Base-by-base conservation (phyloP, 441 rosid species). In the Manihot esculenta region DNA sequence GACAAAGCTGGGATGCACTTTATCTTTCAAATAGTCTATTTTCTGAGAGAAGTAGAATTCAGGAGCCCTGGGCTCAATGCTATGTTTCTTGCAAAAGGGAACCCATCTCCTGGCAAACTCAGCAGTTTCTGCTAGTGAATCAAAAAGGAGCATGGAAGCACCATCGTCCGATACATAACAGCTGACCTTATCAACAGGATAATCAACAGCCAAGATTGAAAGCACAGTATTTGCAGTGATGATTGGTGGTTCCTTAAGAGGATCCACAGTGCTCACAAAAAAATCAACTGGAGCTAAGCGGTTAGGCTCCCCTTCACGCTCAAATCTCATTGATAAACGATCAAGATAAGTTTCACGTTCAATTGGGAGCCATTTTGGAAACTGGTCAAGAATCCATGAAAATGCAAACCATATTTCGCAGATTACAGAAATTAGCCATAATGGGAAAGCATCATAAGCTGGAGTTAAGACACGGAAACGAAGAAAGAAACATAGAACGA, bases 71-170 rank as follows among this genome's bases (percentile, higher is more conserved):
- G 97, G 97, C 79, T 93, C 98, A 7, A 93, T 82, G 0, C 76
- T 86, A 24, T 81, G 87, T 75, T 88, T 91, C 84, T 91, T 93
- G 74, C 98, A 91, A 48, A 91, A 93, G 0, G 97, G 97, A 42
- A 91, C 98, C 98, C 97, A 91, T 68, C 92, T 91, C 72, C 96
- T 87, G 0, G 94, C 94, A 81, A 91, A 93, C 77, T 91, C 98
- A 4, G 94, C 90, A 42, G 97, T 88, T 83, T 93, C 97, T 23
- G 90, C 81, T 15, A 93, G 73, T 26, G 97, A 55, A 73, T 93
- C 97, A 55, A 93, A 93, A n/a, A 89, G 76, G 23, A 93, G 88
- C 98, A 91, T 93, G 0, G 98, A 90, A 44, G 98, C 98, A 68
- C 98, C 97, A 63, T 93, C 98, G 66, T 91, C 98, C 49, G 96